Conservation (phyloP, 2,329 filamentous ascomycete species). For the Apiospora saccharicola region DNA sequence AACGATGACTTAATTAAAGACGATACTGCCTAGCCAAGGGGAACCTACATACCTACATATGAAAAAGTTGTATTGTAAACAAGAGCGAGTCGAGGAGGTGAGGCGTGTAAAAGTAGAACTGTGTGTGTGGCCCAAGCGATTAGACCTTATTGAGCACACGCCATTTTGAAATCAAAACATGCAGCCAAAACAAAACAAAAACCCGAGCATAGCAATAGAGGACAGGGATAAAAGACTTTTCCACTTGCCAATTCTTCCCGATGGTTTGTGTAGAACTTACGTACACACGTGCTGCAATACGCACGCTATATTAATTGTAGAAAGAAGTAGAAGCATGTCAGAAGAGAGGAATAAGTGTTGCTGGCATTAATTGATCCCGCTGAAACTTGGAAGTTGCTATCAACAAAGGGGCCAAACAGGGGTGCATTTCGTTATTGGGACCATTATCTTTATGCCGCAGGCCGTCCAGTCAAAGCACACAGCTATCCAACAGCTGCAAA, state of each 20-base stretch:
- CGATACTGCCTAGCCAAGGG: background rate
- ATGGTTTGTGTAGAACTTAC: background rate
- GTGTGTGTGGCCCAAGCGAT: constrained; percentile 1
- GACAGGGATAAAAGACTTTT: constrained; percentile 7
- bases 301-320: background rate
- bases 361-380: background rate
- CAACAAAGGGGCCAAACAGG: background rate
- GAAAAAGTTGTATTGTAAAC: no score
- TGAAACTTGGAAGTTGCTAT: constrained; percentile 4
- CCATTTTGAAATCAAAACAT: constrained; percentile 15
- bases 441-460: constrained; percentile 1
- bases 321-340: background rate
- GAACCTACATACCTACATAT: background rate
- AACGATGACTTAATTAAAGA: background rate
- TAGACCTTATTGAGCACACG: background rate
- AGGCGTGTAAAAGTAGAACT: background rate
- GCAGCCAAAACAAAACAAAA: constrained; percentile 11
- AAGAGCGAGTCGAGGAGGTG: background rate
- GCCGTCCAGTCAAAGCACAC: background rate
- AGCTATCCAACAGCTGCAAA: background rate
- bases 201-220: background rate
- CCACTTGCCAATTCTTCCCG: background rate
- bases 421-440: background rate
- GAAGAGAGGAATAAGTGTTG: background rate
- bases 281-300: background rate